A percentile compares a stretch with the other conserved stretches of the same genome.
phyloP scores from a whole-genome alignment of 805 yeast species.

The Candida boidinii region DNA sequence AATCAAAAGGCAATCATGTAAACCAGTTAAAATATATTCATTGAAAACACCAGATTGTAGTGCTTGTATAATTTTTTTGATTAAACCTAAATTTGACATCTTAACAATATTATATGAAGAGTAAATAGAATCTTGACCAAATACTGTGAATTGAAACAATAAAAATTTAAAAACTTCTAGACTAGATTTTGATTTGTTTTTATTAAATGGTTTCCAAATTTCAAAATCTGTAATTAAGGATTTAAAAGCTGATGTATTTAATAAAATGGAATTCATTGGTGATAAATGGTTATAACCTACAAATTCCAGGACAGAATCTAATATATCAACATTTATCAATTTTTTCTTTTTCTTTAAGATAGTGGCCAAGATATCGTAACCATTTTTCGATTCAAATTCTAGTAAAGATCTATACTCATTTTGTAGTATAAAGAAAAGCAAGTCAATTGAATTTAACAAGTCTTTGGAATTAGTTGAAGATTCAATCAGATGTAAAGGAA shows the following conservation, averaged over 20 bases:
- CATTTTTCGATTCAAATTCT: constrained; percentile 53
- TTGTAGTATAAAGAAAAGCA: constrained; percentile 35
- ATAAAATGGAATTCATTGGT: constrained; percentile 48
- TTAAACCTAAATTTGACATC: constrained; percentile 40
- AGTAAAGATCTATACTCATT: constrained; percentile 41
- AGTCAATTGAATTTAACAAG: constrained; percentile 26
- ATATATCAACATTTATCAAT: constrained; percentile 30
- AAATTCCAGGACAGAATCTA: constrained; percentile 39
- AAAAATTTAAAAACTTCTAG: constrained; percentile 33
- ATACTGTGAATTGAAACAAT: constrained; percentile 48
- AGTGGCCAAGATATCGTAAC: constrained; percentile 51
- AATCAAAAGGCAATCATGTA: constrained; percentile 30
- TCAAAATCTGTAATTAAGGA: constrained; percentile 55
- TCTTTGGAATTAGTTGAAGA: constrained; percentile 25
- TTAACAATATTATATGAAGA: constrained; percentile 42
- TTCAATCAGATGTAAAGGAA: constrained; percentile 39
- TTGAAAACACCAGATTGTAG: constrained; percentile 33
- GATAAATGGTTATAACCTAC: constrained; percentile 47
- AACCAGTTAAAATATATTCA: constrained; percentile 25
- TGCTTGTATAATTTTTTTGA: constrained; percentile 39
- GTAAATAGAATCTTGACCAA: constrained; percentile 45
- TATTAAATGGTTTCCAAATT: constrained; percentile 42
- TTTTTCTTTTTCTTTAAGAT: constrained; percentile 39
- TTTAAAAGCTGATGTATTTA: constrained; percentile 49
- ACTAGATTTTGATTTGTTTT: constrained; percentile 5